Evolutionary conservation across 768 basidiomycete species (phyloP), one percentile per base, ranked within the genome.

Genomic region (Rhodotorula sphaerocarpa): DNA sequence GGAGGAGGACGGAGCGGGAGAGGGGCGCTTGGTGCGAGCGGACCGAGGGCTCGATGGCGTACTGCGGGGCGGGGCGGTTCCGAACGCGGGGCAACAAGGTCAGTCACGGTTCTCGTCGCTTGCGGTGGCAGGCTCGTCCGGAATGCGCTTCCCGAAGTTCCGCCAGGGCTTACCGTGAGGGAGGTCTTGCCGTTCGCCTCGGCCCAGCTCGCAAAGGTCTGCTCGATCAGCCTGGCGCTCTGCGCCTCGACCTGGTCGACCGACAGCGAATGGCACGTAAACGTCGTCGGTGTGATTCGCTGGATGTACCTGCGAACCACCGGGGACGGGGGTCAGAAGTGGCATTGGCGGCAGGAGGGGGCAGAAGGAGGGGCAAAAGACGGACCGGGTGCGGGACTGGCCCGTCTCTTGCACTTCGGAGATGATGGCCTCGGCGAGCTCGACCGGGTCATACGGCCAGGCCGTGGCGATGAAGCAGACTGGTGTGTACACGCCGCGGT

Each of bases 381-480:
- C 59, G 28, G 5, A 68, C 67, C 67, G 55, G 5, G 67, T 64
- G 15, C 53, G 55, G 20, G 67, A 46, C 34, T 51, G 31, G n/a
- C 63, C 67, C 16, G 59, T 64, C 44, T 57, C 67, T n/a, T 51
- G 55, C 0, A 68, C 56, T 18, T 68, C 56, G 4, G 34, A n/a
- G 11, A 68, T 59, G 53, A 68, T 58, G 1, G 62, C 67, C 43
- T 68, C 59, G 20, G 57, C 53, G 7, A 68, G 44, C 48, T 68
- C 67, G 48, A 68, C 62, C 15, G 67, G 67, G 42, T 68, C 67
- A 28, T 68, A 64, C 0, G 67, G 67, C 62, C 62, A 64, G 0
- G 67, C 67, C 6, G 48, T 58, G 11, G 67, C 59, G 33, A 68
- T 63, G 41, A 68, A 68, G 43, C 56, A 50, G 30, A 68, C 66